Conservation (phyloP, 441 rosid genomes). For the Capsella rubella region DNA sequence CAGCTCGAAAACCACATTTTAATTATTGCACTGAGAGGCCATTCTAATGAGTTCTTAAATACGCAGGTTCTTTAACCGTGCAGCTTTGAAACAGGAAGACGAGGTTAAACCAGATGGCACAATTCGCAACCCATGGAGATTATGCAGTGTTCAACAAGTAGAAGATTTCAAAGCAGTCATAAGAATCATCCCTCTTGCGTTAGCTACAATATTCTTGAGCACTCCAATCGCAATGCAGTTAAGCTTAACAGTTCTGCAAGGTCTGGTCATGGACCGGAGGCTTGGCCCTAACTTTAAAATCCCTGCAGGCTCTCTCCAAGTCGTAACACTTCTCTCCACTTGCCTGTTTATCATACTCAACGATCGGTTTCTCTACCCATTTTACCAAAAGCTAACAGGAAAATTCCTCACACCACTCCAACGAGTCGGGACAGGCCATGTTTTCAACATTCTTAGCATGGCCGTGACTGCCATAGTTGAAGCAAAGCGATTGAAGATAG, state of each 20-base stretch:
- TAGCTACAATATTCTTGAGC: conserved; percentile 50
- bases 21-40: background rate
- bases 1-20: background rate
- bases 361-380: conserved; percentile 52
- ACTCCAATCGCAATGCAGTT: conserved; percentile 47
- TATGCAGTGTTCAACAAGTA: conserved; percentile 64
- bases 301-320: conserved; percentile 62
- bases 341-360: conserved; percentile 48
- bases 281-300: conserved; percentile 50
- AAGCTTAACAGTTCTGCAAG: conserved; percentile 59
- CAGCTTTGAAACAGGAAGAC: conserved; percentile 49
- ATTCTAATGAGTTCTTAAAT: conserved; percentile 2
- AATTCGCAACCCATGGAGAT: conserved; percentile 48
- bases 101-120: conserved; percentile 43
- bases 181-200: conserved; percentile 55
- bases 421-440: conserved; percentile 61
- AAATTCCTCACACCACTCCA: conserved; percentile 53
- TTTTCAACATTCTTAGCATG: conserved; percentile 52
- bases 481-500: conserved; percentile 51
- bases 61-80: conserved; percentile 62
- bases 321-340: conserved; percentile 52
- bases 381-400: conserved; percentile 46
- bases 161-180: conserved; percentile 65
- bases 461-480: conserved; percentile 59
- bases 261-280: conserved; percentile 53